Evolutionary conservation across 139 green algal species (phyloP).

Genomic region (Closterium sp.): DNA sequence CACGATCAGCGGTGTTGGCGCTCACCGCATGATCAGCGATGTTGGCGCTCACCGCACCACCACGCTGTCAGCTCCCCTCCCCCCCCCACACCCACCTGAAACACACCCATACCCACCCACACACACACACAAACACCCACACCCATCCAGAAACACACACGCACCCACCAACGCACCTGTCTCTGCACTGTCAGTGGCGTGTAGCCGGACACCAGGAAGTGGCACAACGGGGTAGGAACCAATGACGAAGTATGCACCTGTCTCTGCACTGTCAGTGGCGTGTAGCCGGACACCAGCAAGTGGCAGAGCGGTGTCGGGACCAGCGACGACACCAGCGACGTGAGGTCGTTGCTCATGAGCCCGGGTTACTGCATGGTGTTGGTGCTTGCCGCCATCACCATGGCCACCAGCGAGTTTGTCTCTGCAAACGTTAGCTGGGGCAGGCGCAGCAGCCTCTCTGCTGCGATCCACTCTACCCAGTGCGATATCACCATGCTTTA

Average conservation of each 20-base stretch:
- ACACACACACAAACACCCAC: background rate
- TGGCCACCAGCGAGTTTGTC: constrained; percentile 94
- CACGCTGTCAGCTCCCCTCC: background rate
- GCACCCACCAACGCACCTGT: background rate
- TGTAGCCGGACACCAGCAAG: constrained; percentile 97
- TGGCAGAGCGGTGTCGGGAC: constrained; percentile 94
- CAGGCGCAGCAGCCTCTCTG: constrained; percentile 66
- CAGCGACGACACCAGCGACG: constrained; percentile 88
- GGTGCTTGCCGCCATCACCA: constrained; percentile 96
- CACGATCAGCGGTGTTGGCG: background rate
- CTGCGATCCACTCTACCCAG: too few species aligned
- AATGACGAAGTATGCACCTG: constrained; percentile 75
- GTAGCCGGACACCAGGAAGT: constrained; percentile 97
- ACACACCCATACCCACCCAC: background rate
- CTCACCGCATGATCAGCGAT: background rate
- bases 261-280: constrained; percentile 52
- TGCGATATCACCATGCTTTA: too few species aligned
- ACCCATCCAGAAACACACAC: too few species aligned
- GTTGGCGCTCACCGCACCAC: background rate
- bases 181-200: constrained; percentile 61
- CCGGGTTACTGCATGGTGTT: constrained; percentile 94
- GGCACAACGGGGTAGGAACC: constrained; percentile 90
- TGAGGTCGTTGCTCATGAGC: constrained; percentile 99
- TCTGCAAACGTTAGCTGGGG: constrained; percentile 71
- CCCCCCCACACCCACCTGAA: background rate